Percentiles rank a stretch among this genome's conserved stretches.
These are phyloP conservation scores for Solanum piurae DNA, from an alignment of 257 asterid species.

Conservation along the genomic window DNA sequence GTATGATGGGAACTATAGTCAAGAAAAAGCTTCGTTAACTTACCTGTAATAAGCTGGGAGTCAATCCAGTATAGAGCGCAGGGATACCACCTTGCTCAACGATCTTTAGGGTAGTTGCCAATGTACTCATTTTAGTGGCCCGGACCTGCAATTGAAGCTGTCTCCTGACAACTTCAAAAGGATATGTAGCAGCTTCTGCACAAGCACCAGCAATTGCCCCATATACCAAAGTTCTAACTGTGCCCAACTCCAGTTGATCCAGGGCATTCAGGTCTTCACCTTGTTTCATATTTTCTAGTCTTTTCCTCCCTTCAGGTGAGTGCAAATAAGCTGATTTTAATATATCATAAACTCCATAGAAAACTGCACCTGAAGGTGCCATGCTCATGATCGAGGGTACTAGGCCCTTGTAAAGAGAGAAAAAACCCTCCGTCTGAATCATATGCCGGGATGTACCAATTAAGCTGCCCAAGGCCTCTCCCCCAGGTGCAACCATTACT, in stretches of 20 bases:
- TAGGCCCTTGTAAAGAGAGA: slow-evolving; percentile 89
- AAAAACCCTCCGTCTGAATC: slow-evolving; percentile 84
- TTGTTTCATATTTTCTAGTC: slow-evolving; percentile 68
- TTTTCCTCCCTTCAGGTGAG: slow-evolving; percentile 67
- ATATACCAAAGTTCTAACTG: slow-evolving; percentile 62
- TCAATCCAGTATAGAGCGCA: slow-evolving; percentile 80
- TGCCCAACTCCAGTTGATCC: slow-evolving; percentile 87
- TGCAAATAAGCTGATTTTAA: slow-evolving; percentile 70
- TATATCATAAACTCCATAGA: slow-evolving; percentile 88
- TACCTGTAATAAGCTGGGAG: slow-evolving; percentile 96
- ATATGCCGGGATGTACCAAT: slow-evolving; percentile 68
- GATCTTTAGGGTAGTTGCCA: slow-evolving; percentile 66
- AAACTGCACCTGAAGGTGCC: slow-evolving; percentile 99
- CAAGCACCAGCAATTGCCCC: slow-evolving; percentile 97
- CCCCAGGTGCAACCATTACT: slow-evolving; percentile 97
- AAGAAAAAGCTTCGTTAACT: neutral
- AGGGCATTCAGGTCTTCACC: slow-evolving; percentile 63
- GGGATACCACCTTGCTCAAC: slow-evolving; percentile 85
- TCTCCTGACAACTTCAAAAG: slow-evolving; percentile 95
- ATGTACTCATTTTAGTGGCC: slow-evolving; percentile 65
- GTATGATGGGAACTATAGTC: neutral
- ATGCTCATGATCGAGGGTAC: slow-evolving; percentile 88
- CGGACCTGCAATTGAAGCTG: slow-evolving; percentile 94
- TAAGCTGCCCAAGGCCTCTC: slow-evolving; percentile 90
- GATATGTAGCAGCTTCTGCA: slow-evolving; percentile 94